Percentiles rank a stretch among this genome's conserved stretches.
Conservation (phyloP, 257 asterid species). For the Solanum microdontum region DNA sequence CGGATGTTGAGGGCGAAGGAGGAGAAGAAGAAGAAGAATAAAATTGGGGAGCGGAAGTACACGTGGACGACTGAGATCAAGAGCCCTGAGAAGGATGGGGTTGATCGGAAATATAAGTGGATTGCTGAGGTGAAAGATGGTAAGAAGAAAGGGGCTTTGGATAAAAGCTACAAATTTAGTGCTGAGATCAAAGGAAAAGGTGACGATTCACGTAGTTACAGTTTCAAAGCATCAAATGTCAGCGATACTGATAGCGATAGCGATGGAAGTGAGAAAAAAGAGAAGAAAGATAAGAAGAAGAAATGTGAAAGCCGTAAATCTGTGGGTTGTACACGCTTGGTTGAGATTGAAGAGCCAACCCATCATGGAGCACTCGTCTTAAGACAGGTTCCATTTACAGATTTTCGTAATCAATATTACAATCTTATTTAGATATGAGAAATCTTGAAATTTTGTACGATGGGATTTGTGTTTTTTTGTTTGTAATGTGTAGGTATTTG, state of each 20-base stretch:
- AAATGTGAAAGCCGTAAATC: slow-evolving; percentile 21
- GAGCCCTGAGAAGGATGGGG: slow-evolving; percentile 38
- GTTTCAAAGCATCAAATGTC: slow-evolving; percentile 32
- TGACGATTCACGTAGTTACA: slow-evolving; percentile 39
- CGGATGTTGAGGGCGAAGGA: slow-evolving; percentile 3
- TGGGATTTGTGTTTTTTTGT: not conserved
- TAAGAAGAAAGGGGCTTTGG: slow-evolving; percentile 35
- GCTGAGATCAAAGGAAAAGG: slow-evolving; percentile 74
- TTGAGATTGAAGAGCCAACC: slow-evolving; percentile 56
- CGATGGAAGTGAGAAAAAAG: slow-evolving; percentile 26
- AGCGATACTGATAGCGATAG: slow-evolving; percentile 3
- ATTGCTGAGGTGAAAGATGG: slow-evolving; percentile 55
- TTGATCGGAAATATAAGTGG: slow-evolving; percentile 66
- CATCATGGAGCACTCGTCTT: slow-evolving; percentile 57
- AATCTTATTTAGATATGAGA: not conserved
- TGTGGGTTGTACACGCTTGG: slow-evolving; percentile 19
- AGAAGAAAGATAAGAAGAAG: slow-evolving; percentile 31
- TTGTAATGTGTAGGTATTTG: slow-evolving; percentile 40
- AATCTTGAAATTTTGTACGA: not conserved
- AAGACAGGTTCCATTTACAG: slow-evolving; percentile 46
- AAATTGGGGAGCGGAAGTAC: slow-evolving; percentile 58
- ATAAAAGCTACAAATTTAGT: slow-evolving; percentile 45
- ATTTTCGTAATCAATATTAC: not conserved
- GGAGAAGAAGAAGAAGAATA: slow-evolving; percentile 11
- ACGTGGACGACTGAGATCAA: slow-evolving; percentile 83